Conservation (phyloP, 139 green algal species). For the Micractinium conductrix region DNA sequence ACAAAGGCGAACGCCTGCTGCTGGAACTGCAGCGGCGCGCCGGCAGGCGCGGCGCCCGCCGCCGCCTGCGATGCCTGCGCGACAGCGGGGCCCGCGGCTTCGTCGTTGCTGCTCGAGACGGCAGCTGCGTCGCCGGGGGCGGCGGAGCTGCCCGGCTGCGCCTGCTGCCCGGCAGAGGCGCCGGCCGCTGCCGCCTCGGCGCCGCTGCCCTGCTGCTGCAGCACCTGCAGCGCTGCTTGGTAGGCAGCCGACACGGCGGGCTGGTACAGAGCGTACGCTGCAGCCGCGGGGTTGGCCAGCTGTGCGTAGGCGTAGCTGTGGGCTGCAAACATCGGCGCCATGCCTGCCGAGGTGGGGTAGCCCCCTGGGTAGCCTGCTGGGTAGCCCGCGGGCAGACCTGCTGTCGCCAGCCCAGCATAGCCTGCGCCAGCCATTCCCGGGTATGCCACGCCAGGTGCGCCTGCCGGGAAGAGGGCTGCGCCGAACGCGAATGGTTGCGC, state of each 20-base stretch:
- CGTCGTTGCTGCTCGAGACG: neutral
- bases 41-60: neutral
- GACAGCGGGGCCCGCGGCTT: neutral
- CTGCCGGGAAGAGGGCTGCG: no score
- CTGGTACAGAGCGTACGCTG: conserved; percentile 22
- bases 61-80: neutral
- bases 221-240: conserved; percentile 47
- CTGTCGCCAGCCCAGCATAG: neutral
- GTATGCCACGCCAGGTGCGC: no score
- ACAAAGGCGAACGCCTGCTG: conserved; percentile 27
- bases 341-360: neutral
- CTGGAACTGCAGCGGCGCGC: neutral
- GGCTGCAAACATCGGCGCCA: neutral
- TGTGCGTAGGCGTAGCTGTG: conserved; percentile 7
- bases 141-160: neutral
- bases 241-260: conserved; percentile 36
- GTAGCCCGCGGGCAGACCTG: neutral
- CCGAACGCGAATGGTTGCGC: no score
- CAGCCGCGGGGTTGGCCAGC: conserved; percentile 9
- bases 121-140: neutral
- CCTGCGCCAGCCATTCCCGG: neutral
- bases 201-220: conserved; percentile 28
- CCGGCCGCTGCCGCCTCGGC: neutral
- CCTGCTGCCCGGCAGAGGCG: neutral
- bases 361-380: neutral